Base-by-base conservation (phyloP, 2,329 filamentous ascomycete genomes). In the Fulvia fulva region DNA sequence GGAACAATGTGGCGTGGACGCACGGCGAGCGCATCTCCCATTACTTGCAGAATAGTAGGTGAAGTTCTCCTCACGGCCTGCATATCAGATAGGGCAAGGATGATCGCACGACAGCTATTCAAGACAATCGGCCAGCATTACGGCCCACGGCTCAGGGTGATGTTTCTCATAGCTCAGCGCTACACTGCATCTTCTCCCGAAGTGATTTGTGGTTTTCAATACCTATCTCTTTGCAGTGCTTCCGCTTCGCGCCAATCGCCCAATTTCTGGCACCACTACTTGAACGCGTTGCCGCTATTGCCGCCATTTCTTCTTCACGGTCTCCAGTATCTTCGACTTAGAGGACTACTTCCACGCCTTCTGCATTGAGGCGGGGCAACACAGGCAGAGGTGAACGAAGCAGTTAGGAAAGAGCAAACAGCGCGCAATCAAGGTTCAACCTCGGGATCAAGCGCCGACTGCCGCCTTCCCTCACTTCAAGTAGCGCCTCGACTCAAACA, bases 81-180 rank as follows among this genome's bases (percentile, higher is more conserved):
- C 25, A 49, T 37, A 28, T 12, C 3, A 50, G 46, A 56, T 56
- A 56, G 54, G 54, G 54, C 54, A 51, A 56, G 32, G 30, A 44
- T 44, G 6, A n/a, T 19, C 44, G 7, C 2, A 47, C 14, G 53
- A 50, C 37, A 41, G 44, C 44, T 37, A 9, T 11, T 25, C 9
- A 9, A 26, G n/a, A 9, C 23, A 7, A 5, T 9, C 45, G 19
- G 45, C 45, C 21, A 23, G 23, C n/a, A 5, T 14, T n/a, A 41
- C 16, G 37, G 37, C 14, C 14, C 3, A 19, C 37, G 37, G 37
- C 14, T 7, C 3, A 41, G 8, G 37, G 16, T 19, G 14, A 5
- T 19, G 2, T 2, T 4, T 25, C 23, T 30, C 8, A 32, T 30
- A 41, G 9, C 14, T 2, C 37, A 16, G 37, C 8, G 1, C 3